Conservation (phyloP, 371 early-diverging fungal genomes). For the Rhizomucor miehei region DNA sequence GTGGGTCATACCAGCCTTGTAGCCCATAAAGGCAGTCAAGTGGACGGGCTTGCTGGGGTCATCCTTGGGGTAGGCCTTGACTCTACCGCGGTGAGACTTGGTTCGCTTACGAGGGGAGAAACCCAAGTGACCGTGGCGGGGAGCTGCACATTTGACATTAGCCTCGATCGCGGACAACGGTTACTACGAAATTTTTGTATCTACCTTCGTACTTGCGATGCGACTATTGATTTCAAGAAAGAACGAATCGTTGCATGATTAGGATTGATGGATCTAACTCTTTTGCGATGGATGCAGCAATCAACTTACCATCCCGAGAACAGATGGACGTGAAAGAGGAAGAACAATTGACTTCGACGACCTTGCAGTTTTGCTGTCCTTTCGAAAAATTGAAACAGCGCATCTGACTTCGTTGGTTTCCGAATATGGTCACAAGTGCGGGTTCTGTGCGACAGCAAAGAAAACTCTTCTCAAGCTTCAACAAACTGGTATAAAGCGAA, state of each 20-base stretch:
- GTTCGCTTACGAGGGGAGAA: slow-evolving; percentile 99
- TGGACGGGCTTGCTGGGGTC: slow-evolving; percentile 95
- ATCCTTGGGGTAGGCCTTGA: slow-evolving; percentile 99
- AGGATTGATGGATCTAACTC: slow-evolving; percentile 12
- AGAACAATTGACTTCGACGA: background rate
- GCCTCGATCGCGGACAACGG: slow-evolving; percentile 1
- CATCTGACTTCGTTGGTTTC: too few relatives aligned
- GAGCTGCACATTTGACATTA: slow-evolving; percentile 76
- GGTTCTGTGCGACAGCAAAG: too few relatives aligned
- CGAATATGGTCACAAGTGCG: too few relatives aligned
- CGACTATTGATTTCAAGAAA: slow-evolving; percentile 10
- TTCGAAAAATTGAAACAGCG: too few relatives aligned
- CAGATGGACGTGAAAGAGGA: slow-evolving; percentile 21
- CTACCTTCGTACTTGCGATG: slow-evolving; percentile 26
- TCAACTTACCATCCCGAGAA: slow-evolving; percentile 21
- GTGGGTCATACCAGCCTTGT: slow-evolving; percentile 99
- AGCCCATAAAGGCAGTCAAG: slow-evolving; percentile 98
- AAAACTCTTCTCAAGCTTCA: too few relatives aligned
- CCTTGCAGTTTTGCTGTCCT: too few relatives aligned
- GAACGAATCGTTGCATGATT: slow-evolving; percentile 7
- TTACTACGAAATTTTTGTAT: slow-evolving; percentile 3
- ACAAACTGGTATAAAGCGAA: too few relatives aligned
- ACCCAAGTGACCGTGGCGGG: slow-evolving; percentile 98
- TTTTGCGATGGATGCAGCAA: slow-evolving; percentile 6
- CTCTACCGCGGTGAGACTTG: slow-evolving; percentile 91